A percentile compares a stretch with the other conserved stretches of the same genome.
Conservation (phyloP, 202 grass and related monocot genomes). For the Thinopyrum obtusiflorum region DNA sequence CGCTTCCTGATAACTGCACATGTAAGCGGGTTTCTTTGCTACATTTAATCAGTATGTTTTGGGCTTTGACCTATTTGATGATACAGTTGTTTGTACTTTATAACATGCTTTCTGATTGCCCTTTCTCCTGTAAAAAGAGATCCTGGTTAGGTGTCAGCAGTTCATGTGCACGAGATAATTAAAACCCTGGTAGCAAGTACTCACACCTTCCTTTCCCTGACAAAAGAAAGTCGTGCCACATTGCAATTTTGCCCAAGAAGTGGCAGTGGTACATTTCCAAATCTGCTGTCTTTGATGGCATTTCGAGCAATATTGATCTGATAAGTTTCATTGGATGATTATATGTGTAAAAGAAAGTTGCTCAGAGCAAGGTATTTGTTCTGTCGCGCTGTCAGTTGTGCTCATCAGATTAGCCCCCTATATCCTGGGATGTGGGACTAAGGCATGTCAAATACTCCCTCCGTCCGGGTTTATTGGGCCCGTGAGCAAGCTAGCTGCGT, state of each 20-base stretch:
- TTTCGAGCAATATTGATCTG: constrained; percentile 15
- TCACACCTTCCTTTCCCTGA: not conserved
- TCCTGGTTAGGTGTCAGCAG: not conserved
- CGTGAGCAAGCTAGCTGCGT: too few species aligned
- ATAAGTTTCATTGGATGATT: not conserved
- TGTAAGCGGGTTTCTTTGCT: not conserved
- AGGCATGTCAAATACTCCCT: not conserved
- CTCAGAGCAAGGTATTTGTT: not conserved
- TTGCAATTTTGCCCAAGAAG: not conserved
- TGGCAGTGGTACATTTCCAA: not conserved
- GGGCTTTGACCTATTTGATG: not conserved
- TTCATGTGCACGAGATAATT: not conserved
- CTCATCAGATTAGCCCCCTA: not conserved
- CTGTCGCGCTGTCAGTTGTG: not conserved
- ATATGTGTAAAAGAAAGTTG: constrained; percentile 3
- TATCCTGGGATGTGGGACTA: not conserved
- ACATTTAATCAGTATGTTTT: constrained; percentile 14
- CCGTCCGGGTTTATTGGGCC: too few species aligned
- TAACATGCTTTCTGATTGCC: not conserved
- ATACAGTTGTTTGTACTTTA: not conserved
- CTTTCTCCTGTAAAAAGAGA: not conserved
- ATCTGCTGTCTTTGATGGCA: not conserved
- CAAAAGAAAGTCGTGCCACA: not conserved
- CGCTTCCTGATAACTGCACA: not conserved
- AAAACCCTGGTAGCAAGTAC: not conserved